Evolutionary conservation across 352 stramenopile species (phyloP), one percentile per base, ranked within the genome.

Genomic region (Vaucheria bursata): DNA sequence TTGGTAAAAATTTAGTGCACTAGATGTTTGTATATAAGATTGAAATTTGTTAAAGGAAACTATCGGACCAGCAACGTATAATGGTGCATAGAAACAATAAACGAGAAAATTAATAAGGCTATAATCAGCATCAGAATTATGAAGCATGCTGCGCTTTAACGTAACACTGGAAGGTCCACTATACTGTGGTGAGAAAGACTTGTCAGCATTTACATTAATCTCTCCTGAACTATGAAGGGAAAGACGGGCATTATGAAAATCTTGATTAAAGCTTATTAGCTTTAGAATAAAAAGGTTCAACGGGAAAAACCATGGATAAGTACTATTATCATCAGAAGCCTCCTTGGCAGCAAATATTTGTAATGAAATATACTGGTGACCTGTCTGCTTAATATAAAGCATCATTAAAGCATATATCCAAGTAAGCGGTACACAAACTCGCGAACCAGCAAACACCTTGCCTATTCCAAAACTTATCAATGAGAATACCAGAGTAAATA

Each of bases 61-160:
- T 34, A 85, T 90, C 8, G 87, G 87, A 0, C 87, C 87, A 5
- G 87, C 80, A 3, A 90, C 52, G 70, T 88, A 89, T 33, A 91
- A 74, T 8, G 87, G 87, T 29, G 86, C 74, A 73, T 90, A 91
- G 18, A 88, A 73, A 5, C 79, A 66, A 73, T 90, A 88, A 12
- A 71, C 49, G 3, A 90, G 8, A 73, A 49, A 87, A 32, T 84
- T 66, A 4, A 73, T 33, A 25, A 85, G 38, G 32, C 75, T 79
- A 67, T 88, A 88, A 8, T 6, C 59, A 38, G 59, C 59, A 69
- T 69, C 59, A 8, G 6, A 6, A 38, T 69, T 29, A 12, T 50
- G 39, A n/a, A n/a, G n/a, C n/a, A n/a, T n/a, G n/a, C n/a, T n/a
- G n/a, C n/a, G n/a, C n/a, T n/a, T n/a, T n/a, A n/a, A n/a, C n/a